Base-by-base conservation (phyloP, 1,139 yeast species). In the Diutina pseudorugosa region DNA sequence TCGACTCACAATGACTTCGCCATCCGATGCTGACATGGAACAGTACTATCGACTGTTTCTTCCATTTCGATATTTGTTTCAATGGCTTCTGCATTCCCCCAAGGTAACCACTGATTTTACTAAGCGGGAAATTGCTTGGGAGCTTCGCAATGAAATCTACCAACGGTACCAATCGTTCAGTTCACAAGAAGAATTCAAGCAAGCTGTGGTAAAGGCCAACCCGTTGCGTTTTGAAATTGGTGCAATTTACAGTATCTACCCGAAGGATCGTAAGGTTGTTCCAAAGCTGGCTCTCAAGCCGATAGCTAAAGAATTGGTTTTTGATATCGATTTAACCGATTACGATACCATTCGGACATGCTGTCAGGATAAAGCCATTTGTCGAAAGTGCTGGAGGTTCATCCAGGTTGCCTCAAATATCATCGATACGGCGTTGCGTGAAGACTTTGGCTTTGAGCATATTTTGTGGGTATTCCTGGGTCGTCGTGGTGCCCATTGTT, bases 401-500 rank as follows among this genome's bases (percentile, higher is more conserved):
- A 88, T 93, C 57, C 82, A 87, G n/a, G 81, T 90, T 23, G 96
- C 98, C 1, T 79, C 91, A 54, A 77, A 82, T 60, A 80, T 91
- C 49, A 71, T 94, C 55, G 90, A 87, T 55, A 63, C 68, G 1
- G 85, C 95, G 0, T 71, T 93, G 54, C 71, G 80, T 53, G 88
- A 89, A 51, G 98, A 93, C 66, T 93, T 94, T 68, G 98, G 97
- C 0, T 91, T 89, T 66, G 71, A 82, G 54, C 84, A 89, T 65
- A 72, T 90, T 63, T 72, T 93, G 50, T 93, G 98, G 98, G 96
- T 93, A 2, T 93, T 89, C 64, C 89, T 97, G 0, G 99, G 99
- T 51, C 84, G 99, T 73, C 86, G 99, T 77, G 99, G 99, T 66
- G 96, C 95, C 25, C 99, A 93, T 74, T 95, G 98, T 60, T 93